phyloP scores from a whole-genome alignment of 257 asterid genomes.

The Cruciata laevipes region DNA sequence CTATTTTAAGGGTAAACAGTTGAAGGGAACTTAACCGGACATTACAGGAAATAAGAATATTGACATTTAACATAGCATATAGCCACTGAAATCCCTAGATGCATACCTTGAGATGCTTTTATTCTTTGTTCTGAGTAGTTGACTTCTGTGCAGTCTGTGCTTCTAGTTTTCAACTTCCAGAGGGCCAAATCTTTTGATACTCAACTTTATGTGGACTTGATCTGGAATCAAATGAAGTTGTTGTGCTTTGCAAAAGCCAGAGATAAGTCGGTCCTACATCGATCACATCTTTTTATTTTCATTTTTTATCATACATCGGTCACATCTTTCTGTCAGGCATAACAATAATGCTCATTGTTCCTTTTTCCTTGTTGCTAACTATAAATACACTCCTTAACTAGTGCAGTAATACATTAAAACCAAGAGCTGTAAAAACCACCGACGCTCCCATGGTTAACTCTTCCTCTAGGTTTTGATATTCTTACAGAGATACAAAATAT shows the following conservation, averaged over 20 bases:
- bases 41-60: slow-evolving; percentile 1
- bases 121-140: slow-evolving; percentile 49
- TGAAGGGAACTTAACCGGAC: background rate
- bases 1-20: background rate
- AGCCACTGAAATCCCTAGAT: background rate
- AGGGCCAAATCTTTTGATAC: slow-evolving; percentile 24
- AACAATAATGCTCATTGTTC: slow-evolving; percentile 9
- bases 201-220: slow-evolving; percentile 12
- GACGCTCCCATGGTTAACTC: slow-evolving; percentile 20
- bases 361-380: slow-evolving; percentile 15
- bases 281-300: background rate
- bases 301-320: background rate
- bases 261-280: slow-evolving; percentile 35
- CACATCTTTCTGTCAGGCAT: background rate
- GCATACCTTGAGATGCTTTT: slow-evolving; percentile 26
- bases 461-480: slow-evolving; percentile 43
- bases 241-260: slow-evolving; percentile 24
- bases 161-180: slow-evolving; percentile 7
- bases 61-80: background rate
- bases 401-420: background rate
- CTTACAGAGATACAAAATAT: background rate
- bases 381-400: slow-evolving; percentile 28
- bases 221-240: slow-evolving; percentile 29
- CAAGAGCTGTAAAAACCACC: background rate
- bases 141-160: slow-evolving; percentile 31